Percentiles rank a stretch among this genome's conserved stretches.
Conservation (phyloP, 73 alveolate genomes). For the Uronychia setigera region DNA sequence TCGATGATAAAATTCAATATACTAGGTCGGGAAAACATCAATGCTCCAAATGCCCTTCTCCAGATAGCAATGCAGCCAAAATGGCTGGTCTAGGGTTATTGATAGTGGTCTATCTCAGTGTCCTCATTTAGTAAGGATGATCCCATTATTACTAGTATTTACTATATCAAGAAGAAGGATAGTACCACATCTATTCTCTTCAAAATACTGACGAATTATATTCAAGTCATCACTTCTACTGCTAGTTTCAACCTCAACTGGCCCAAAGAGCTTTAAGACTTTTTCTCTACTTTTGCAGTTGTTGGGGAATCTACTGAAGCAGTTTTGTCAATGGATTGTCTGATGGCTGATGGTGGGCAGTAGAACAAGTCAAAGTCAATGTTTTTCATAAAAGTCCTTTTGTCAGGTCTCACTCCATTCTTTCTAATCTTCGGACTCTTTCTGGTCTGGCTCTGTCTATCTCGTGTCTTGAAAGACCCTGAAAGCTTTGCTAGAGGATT, state of each 20-base stretch:
- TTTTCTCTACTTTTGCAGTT: conserved; percentile 17
- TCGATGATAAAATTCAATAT: conserved; percentile 19
- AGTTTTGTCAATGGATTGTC: conserved; percentile 62
- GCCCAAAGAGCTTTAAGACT: conserved; percentile 40
- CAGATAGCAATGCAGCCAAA: background rate
- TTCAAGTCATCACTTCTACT: conserved; percentile 52
- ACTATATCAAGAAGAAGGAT: conserved; percentile 3
- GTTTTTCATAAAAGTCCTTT: conserved; percentile 5
- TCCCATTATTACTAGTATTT: background rate
- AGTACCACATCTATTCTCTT: background rate
- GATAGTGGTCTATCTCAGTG: background rate
- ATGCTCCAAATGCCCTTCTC: conserved; percentile 30
- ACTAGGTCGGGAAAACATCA: conserved; percentile 26
- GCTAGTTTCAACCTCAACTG: conserved; percentile 56
- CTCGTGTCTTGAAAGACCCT: conserved; percentile 22
- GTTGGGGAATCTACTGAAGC: conserved; percentile 34
- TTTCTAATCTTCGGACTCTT: background rate
- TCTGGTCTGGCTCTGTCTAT: background rate
- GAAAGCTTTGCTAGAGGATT: conserved; percentile 6
- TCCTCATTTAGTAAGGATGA: background rate
- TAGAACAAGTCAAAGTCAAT: background rate
- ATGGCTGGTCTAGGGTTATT: background rate
- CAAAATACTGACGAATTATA: conserved; percentile 23
- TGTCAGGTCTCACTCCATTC: conserved; percentile 4
- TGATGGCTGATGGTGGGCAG: conserved; percentile 9